Percentiles rank a stretch among this genome's conserved stretches.
phyloP scores from a whole-genome alignment of 2,329 filamentous ascomycete species.

The Magnaporthiopsis rhizophila region DNA sequence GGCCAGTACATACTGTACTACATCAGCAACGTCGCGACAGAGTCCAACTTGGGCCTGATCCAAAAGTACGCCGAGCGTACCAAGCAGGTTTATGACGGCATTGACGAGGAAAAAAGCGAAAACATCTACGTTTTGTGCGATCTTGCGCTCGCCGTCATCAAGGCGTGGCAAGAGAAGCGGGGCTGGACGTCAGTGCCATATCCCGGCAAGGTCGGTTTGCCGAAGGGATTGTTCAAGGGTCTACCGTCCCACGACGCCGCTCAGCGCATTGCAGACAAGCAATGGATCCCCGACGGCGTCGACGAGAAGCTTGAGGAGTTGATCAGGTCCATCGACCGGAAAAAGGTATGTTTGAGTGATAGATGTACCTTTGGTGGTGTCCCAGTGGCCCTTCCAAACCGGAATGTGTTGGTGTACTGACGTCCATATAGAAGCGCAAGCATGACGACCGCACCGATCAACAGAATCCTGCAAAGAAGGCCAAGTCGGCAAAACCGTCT shows the following conservation, averaged over 20 bases:
- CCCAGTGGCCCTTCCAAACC: background rate
- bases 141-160: conserved; percentile 72
- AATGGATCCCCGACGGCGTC: conserved; percentile 69
- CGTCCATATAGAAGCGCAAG: conserved; percentile 44
- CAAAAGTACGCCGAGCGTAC: conserved; percentile 88
- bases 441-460: conserved; percentile 42
- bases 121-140: conserved; percentile 83
- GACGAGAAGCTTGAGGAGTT: conserved; percentile 69
- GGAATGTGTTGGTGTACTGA: background rate
- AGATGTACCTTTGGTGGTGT: too few relatives aligned
- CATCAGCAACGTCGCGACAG: conserved; percentile 70
- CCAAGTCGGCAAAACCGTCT: conserved; percentile 18
- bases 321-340: conserved; percentile 57
- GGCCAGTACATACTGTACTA: conserved; percentile 88
- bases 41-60: conserved; percentile 80
- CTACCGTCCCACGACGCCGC: conserved; percentile 71
- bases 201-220: conserved; percentile 72
- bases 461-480: conserved; percentile 32
- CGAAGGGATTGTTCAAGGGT: conserved; percentile 67
- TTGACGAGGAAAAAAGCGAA: conserved; percentile 57
- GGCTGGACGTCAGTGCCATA: conserved; percentile 82
- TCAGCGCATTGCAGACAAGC: conserved; percentile 78
- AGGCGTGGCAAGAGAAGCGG: conserved; percentile 78
- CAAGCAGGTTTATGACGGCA: conserved; percentile 79
- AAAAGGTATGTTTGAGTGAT: conserved; percentile 47